phyloP scores from a whole-genome alignment of 805 yeast species.

The Priceomyces castillae region DNA sequence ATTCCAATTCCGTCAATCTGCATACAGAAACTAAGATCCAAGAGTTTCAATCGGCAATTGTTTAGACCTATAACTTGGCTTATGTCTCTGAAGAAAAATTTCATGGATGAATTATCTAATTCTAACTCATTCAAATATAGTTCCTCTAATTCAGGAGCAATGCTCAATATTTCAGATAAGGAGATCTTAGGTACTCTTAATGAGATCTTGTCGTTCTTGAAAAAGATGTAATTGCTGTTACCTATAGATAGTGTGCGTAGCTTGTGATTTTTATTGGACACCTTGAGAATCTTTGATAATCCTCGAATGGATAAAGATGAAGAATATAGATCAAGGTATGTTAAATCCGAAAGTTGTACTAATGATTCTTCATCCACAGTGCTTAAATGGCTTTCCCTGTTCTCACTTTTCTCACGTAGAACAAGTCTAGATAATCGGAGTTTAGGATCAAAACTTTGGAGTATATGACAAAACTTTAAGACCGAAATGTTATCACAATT shows the following conservation, averaged over 20 bases:
- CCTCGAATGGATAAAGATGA: conserved; percentile 41
- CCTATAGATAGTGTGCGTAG: conserved; percentile 33
- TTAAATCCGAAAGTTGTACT: conserved; percentile 20
- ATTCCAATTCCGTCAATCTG: conserved; percentile 39
- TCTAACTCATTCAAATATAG: conserved; percentile 34
- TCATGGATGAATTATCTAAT: conserved; percentile 34
- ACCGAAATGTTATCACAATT: conserved; percentile 30
- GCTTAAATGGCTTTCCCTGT: conserved; percentile 21
- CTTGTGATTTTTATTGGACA: conserved; percentile 26
- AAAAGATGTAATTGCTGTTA: conserved; percentile 31
- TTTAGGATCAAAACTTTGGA: conserved; percentile 26
- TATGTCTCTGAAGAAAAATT: conserved; percentile 27
- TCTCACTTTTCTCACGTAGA: conserved; percentile 28
- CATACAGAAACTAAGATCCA: conserved; percentile 38
- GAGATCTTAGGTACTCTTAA: conserved; percentile 11
- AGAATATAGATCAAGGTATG: conserved; percentile 36
- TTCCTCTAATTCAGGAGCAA: conserved; percentile 17
- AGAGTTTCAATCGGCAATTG: conserved; percentile 15
- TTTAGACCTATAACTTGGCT: conserved; percentile 13
- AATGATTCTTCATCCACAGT: conserved; percentile 25
- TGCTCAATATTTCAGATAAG: conserved; percentile 17
- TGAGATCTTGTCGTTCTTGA: conserved; percentile 19
- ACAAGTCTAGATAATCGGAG: conserved; percentile 25
- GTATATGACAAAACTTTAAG: conserved; percentile 24
- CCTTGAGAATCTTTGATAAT: conserved; percentile 37